Base-by-base conservation (phyloP, 2,329 filamentous ascomycete genomes). In the Stachybotrys chlorohalonatus region DNA sequence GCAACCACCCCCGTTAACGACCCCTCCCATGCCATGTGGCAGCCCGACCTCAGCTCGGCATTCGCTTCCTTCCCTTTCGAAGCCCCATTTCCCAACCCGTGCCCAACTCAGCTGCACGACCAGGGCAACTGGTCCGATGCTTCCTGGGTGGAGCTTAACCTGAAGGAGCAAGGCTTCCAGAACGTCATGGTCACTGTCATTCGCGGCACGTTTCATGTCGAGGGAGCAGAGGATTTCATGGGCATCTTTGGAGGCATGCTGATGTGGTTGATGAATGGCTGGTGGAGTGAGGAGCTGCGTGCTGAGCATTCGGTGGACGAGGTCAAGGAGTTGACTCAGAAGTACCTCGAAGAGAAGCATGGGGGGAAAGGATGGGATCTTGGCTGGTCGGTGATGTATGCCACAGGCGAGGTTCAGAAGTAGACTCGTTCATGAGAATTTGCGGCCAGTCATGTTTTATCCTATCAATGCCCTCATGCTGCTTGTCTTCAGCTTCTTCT, bases 51-150 rank as follows among this genome's bases (percentile, higher is more conserved):
- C 36, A 61, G 64, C 11, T 63, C 64, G 0, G 73, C 73, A 8
- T 73, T 79, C 45, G 62, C 59, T 13, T 66, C 70, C 0, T 68
- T 78, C 47, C 70, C 74, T 0, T 75, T 74, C 42, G 61, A 70
- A 0, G 68, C 72, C 0, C 69, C 72, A 5, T 65, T 71, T 32
- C 67, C 71, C 0, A 54, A 63, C 13, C 54, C 60, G 6, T 47
- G 73, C 24, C 64, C 66, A 0, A 70, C 74, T 70, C 72, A 75
- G 52, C 64, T 69, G 31, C 72, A 77, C 54, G 53, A 61, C 1
- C 70, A 71, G 52, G 68, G 69, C 2, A 59, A 68, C 31, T 77
- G 75, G 73, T 59, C 66, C 17, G 70, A 75, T 11, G 62, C 68
- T 3, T 63, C 64, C 3, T 75, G 74, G 67, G 56, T 78, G 17